Conservation (phyloP, 495 filamentous ascomycete species). For the Terfezia boudieri region DNA sequence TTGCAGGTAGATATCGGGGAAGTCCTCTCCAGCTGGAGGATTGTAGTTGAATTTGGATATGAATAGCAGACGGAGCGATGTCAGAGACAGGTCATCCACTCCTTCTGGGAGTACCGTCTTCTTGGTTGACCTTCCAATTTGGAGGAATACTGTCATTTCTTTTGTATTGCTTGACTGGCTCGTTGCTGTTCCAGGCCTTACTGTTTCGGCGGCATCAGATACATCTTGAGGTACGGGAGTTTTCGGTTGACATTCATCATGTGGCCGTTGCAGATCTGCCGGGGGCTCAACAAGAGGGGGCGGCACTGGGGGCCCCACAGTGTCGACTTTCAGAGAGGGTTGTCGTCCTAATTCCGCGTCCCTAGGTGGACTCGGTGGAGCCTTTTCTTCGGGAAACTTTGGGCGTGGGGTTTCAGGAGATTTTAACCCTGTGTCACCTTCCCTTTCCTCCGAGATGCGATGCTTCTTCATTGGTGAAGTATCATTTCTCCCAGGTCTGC, state of each 20-base stretch:
- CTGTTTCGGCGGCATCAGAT: conserved; percentile 14
- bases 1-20: conserved; percentile 95
- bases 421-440: conserved; percentile 18
- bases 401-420: conserved; percentile 14
- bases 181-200: not conserved
- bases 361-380: conserved; percentile 24
- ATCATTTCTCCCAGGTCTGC: conserved; percentile 32
- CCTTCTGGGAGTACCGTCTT: conserved; percentile 81
- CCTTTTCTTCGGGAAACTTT: conserved; percentile 21
- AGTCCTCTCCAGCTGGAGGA: conserved; percentile 76
- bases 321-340: conserved; percentile 18
- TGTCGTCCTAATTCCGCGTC: conserved; percentile 21
- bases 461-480: conserved; percentile 37
- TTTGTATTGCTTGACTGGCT: conserved; percentile 29
- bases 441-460: conserved; percentile 43
- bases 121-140: conserved; percentile 92
- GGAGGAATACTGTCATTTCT: conserved; percentile 84
- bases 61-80: conserved; percentile 81
- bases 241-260: not conserved
- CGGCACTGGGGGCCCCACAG: conserved; percentile 2
- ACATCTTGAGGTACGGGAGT: conserved; percentile 1
- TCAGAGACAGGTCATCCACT: conserved; percentile 58
- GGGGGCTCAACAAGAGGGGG: conserved; percentile 8
- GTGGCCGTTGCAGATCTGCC: not conserved
- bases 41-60: conserved; percentile 99